Percentiles rank a stretch among this genome's conserved stretches.
phyloP scores from a whole-genome alignment of 352 stramenopile species.

The Globisporangium recalcitrans region DNA sequence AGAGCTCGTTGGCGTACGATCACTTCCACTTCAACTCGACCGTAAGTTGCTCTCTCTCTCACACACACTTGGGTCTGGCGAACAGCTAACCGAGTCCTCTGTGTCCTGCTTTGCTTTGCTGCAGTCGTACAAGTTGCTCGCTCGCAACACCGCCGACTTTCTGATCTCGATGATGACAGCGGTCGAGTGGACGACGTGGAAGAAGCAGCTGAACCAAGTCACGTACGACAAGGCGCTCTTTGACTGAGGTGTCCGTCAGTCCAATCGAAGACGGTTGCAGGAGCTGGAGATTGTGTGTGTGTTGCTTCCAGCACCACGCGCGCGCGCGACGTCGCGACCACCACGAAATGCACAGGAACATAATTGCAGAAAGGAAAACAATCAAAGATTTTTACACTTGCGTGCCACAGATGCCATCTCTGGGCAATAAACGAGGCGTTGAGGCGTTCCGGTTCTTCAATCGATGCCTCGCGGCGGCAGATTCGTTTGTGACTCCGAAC shows the following conservation, averaged over 20 bases:
- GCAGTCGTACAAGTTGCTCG: constrained; percentile 74
- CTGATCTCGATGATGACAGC: constrained; percentile 79
- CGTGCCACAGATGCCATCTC: constrained; percentile 8
- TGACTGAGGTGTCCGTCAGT: constrained; percentile 31
- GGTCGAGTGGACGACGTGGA: constrained; percentile 82
- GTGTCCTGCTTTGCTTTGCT: neutral
- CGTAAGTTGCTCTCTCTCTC: constrained; percentile 26
- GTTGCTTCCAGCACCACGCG: neutral
- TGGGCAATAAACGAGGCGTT: constrained; percentile 1
- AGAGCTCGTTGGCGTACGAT: constrained; percentile 57
- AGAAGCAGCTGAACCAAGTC: constrained; percentile 67
- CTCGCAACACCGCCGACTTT: constrained; percentile 70
- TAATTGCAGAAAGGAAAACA: constrained; percentile 15
- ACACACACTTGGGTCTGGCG: neutral
- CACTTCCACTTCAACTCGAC: constrained; percentile 80
- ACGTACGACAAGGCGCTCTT: constrained; percentile 78
- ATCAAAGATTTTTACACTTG: constrained; percentile 18
- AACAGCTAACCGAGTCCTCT: neutral
- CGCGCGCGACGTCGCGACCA: neutral
- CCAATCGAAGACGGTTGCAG: neutral
- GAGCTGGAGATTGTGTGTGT: constrained; percentile 4
- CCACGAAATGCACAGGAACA: constrained; percentile 7
- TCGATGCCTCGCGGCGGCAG: neutral
- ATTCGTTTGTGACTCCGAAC: neutral
- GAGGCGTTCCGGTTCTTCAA: neutral